phyloP scores from a whole-genome alignment of 768 basidiomycete genomes.

The Trametes punicea region DNA sequence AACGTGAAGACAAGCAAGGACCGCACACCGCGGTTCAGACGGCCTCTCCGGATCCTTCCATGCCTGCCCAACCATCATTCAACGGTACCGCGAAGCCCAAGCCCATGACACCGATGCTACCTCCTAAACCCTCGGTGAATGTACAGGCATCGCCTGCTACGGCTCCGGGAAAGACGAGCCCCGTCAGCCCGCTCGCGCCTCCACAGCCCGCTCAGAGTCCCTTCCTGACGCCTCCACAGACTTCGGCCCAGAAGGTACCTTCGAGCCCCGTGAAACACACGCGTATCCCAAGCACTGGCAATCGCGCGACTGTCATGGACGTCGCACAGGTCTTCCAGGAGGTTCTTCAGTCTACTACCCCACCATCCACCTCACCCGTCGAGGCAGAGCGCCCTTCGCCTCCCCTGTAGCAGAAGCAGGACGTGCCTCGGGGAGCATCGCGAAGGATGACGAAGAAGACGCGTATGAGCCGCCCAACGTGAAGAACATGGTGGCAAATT shows the following conservation, averaged over 20 bases:
- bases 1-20: not conserved
- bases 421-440: not conserved
- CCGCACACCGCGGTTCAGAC: too few species aligned
- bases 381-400: not conserved
- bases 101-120: not conserved
- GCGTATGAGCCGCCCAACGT: constrained; percentile 18
- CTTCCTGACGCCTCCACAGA: constrained; percentile 9
- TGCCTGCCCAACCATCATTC: constrained; percentile 10
- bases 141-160: not conserved
- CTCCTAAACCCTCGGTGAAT: constrained; percentile 11
- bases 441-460: constrained; percentile 9
- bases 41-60: not conserved
- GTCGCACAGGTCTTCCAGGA: constrained; percentile 56
- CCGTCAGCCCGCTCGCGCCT: constrained; percentile 6
- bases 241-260: constrained; percentile 12
- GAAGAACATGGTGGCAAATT: constrained; percentile 20
- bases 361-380: not conserved
- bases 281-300: constrained; percentile 67
- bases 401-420: not conserved
- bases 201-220: constrained; percentile 5
- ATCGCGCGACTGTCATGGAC: constrained; percentile 74
- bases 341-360: constrained; percentile 8
- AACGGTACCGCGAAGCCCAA: not conserved
- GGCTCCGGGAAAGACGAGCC: constrained; percentile 2
- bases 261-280: constrained; percentile 41